These are phyloP conservation scores for Neocatenulostroma microsporum DNA, from an alignment of 2,329 filamentous ascomycete species.

Conservation along the genomic window DNA sequence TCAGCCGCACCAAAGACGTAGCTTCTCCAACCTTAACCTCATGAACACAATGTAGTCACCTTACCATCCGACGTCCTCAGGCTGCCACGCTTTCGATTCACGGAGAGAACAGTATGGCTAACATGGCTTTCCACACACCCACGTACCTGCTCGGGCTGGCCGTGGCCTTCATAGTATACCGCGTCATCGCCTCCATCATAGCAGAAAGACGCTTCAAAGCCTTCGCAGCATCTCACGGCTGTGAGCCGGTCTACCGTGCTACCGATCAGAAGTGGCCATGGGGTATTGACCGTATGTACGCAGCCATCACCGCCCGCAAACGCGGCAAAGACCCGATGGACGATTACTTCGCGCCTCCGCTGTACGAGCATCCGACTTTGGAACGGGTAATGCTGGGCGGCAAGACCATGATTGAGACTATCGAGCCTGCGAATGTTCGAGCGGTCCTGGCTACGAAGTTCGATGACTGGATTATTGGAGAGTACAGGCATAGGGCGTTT, in stretches of 20 bases:
- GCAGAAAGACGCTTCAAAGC: slow-evolving; percentile 4
- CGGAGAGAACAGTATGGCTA: too few species aligned
- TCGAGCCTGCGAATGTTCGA: slow-evolving; percentile 47
- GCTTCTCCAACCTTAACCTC: too few species aligned
- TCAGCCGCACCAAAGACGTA: too few species aligned
- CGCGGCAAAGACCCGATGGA: slow-evolving; percentile 11
- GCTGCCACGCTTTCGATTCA: too few species aligned
- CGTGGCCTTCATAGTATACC: slow-evolving; percentile 5
- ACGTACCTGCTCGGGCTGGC: too few species aligned
- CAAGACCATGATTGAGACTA: slow-evolving; percentile 13
- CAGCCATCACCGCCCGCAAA: not conserved
- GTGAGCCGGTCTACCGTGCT: slow-evolving; percentile 1
- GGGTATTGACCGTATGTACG: not conserved
- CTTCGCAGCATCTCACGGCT: slow-evolving; percentile 9
- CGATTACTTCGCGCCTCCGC: slow-evolving; percentile 6
- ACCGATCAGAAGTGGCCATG: slow-evolving; percentile 1
- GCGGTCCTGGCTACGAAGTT: slow-evolving; percentile 46
- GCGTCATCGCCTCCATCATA: slow-evolving; percentile 1
- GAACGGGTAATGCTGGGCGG: slow-evolving; percentile 5
- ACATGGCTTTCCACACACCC: too few species aligned
- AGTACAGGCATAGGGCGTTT: slow-evolving; percentile 14
- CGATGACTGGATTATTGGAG: slow-evolving; percentile 37
- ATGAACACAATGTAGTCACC: too few species aligned
- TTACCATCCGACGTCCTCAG: too few species aligned
- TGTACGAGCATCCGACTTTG: slow-evolving; percentile 3